phyloP scores from a whole-genome alignment of 306 rosid species.

The Heteromeles arbutifolia region DNA sequence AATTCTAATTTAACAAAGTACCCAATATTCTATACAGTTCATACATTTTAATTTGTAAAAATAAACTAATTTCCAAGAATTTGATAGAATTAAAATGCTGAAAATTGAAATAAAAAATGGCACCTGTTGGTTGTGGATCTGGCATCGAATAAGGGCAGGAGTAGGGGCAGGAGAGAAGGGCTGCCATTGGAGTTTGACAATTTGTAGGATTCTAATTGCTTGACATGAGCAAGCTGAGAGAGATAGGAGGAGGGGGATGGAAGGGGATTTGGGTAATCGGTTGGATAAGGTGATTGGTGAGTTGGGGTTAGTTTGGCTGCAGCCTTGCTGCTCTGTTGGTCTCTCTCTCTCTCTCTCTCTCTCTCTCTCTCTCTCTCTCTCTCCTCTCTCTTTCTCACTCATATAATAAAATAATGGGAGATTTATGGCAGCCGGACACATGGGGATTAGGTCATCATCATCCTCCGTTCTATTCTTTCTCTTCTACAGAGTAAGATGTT shows the following conservation, averaged over 20 bases:
- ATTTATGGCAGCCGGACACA: background rate
- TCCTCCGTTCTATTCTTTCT: conserved; percentile 2
- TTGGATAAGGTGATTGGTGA: conserved; percentile 1
- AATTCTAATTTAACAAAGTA: background rate
- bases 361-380: too few species aligned
- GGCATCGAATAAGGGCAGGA: conserved; percentile 37
- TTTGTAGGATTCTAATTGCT: background rate
- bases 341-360: background rate
- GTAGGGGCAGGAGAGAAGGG: conserved; percentile 51
- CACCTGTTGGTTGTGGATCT: conserved; percentile 38
- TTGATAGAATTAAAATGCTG: too few species aligned
- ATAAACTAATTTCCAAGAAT: too few species aligned
- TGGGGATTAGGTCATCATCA: conserved; percentile 1
- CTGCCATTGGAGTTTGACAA: conserved; percentile 38
- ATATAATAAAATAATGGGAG: background rate
- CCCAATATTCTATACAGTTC: background rate
- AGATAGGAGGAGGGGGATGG: background rate
- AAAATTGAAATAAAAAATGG: conserved; percentile 1
- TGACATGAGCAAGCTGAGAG: background rate
- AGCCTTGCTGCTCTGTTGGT: background rate
- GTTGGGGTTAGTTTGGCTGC: background rate
- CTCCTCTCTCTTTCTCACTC: too few species aligned
- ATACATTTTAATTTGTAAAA: background rate
- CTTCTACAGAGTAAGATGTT: too few species aligned
- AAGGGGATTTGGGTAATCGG: background rate